Evolutionary conservation across 2,329 filamentous ascomycete species (phyloP).

Genomic region (Xylaria arbuscula): DNA sequence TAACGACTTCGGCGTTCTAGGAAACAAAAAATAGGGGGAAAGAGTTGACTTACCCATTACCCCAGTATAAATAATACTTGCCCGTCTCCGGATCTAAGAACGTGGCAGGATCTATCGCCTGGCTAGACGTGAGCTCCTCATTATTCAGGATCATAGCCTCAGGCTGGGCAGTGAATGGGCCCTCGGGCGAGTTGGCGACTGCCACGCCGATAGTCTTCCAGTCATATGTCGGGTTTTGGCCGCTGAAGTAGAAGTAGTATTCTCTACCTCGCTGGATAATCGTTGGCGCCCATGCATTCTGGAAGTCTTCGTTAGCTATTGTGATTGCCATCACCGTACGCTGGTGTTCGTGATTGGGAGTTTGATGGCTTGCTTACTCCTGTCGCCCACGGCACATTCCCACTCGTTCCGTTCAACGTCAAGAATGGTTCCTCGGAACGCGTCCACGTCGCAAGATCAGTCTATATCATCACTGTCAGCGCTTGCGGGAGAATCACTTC

Average conservation of each 20-base stretch:
- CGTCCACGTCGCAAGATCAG: conserved; percentile 57
- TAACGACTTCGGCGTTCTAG: neutral
- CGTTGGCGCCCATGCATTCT: conserved; percentile 74
- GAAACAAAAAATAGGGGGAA: neutral
- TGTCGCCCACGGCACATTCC: conserved; percentile 71
- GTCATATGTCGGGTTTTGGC: conserved; percentile 63
- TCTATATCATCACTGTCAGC: conserved; percentile 19
- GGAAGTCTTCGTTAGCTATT: neutral
- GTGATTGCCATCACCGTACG: neutral
- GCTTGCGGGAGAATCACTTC: neutral
- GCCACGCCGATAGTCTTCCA: conserved; percentile 72
- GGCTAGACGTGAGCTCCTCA: conserved; percentile 49
- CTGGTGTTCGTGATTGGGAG: neutral
- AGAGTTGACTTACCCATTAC: conserved; percentile 53
- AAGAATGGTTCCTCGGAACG: conserved; percentile 56
- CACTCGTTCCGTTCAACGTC: conserved; percentile 57
- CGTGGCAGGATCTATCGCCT: conserved; percentile 70
- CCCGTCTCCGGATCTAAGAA: conserved; percentile 69
- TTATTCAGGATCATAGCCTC: conserved; percentile 67
- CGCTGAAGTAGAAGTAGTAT: conserved; percentile 73
- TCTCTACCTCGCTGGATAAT: conserved; percentile 69
- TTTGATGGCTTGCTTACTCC: conserved; percentile 52
- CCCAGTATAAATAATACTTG: conserved; percentile 72
- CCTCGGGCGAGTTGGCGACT: conserved; percentile 65
- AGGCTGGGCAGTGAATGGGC: conserved; percentile 67